Base-by-base conservation (phyloP, 352 stramenopile genomes). In the Globisporangium alternatum region DNA sequence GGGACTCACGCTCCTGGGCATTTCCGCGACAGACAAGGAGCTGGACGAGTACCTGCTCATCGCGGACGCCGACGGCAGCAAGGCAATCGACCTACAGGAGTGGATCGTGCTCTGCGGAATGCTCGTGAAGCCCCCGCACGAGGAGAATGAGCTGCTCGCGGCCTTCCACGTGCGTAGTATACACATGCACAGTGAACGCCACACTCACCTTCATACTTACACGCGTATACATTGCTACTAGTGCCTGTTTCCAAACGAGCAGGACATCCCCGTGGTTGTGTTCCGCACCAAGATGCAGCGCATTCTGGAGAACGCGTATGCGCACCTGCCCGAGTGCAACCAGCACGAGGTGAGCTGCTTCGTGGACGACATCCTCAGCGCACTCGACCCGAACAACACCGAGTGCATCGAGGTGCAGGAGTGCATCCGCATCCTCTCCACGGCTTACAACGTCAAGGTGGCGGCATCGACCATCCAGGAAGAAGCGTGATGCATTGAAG, bases 211-310 rank as follows among this genome's bases (percentile, higher is more conserved):
- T 2, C 45, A 2, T 9, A 51, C n/a, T 6, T 28, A 28, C 25
- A 28, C 51, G 3, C 44, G 45, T 39, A 19, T 63, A 28, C 25
- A 28, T 41, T 54, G 33, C 30, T 48, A 6, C n/a, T 52, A 89
- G 77, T 86, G 68, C 31, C 63, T 88, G 15, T 88, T 89, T 61
- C 76, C 76, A 4, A 88, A 85, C 41, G 78, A 89, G 31, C 66
- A 86, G 51, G 78, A 86, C 44, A 81, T 85, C 17, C 76, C 78
- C 2, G 78, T 88, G 4, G 68, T 85, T 21, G 71, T 88, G 19
- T 88, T 89, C 58, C 78, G 80, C 48, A 88, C 76, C 37, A 89
- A 89, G 63, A 88, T 89, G 78, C 78, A 89, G 56, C 78, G 78
- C 28, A 75, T 86, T 22, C 75, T 88, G 4, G 75, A 88, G 65